Conservation (phyloP, 148 eudicot genomes). For the Amaranthus hypochondriacus region DNA sequence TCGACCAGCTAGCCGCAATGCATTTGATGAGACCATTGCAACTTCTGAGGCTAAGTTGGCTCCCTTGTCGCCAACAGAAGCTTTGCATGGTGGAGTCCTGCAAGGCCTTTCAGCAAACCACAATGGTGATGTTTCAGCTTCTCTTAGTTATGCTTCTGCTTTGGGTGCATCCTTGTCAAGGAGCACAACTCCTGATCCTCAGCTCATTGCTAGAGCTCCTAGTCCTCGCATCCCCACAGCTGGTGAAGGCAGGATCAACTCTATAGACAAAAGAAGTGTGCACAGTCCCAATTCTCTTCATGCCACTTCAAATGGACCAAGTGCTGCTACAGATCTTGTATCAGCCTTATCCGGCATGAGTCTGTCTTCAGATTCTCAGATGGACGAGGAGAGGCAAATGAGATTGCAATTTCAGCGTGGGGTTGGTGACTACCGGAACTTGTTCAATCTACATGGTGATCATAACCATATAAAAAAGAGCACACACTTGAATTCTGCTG, state of each 20-base stretch:
- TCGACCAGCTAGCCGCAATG: constrained; percentile 60
- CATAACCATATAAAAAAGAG: constrained; percentile 33
- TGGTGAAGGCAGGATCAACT: constrained; percentile 50
- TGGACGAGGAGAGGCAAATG: constrained; percentile 44
- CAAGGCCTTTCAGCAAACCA: constrained; percentile 35
- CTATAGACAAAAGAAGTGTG: constrained; percentile 51
- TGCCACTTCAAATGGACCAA: constrained; percentile 34
- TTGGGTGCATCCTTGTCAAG: constrained; percentile 66
- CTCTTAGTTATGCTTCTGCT: constrained; percentile 76
- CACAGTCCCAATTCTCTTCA: constrained; percentile 37
- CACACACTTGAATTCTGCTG: constrained; percentile 27
- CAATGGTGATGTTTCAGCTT: constrained; percentile 35
- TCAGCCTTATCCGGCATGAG: constrained; percentile 64
- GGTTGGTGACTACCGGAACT: constrained; percentile 32
- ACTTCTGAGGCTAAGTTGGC: constrained; percentile 47
- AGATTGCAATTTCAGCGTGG: constrained; percentile 39
- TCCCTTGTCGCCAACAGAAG: constrained; percentile 45
- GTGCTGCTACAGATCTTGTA: constrained; percentile 39
- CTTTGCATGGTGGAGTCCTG: constrained; percentile 28
- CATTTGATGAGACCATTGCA: constrained; percentile 38
- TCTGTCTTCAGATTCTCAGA: constrained; percentile 39
- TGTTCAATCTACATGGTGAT: constrained; percentile 39
- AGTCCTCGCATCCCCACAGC: constrained; percentile 73
- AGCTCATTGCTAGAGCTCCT: constrained; percentile 54
- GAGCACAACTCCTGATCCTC: constrained; percentile 76